These are phyloP conservation scores for Chrysanthemum lavandulifolium DNA, from an alignment of 129 eudicot species.

Conservation along the genomic window DNA sequence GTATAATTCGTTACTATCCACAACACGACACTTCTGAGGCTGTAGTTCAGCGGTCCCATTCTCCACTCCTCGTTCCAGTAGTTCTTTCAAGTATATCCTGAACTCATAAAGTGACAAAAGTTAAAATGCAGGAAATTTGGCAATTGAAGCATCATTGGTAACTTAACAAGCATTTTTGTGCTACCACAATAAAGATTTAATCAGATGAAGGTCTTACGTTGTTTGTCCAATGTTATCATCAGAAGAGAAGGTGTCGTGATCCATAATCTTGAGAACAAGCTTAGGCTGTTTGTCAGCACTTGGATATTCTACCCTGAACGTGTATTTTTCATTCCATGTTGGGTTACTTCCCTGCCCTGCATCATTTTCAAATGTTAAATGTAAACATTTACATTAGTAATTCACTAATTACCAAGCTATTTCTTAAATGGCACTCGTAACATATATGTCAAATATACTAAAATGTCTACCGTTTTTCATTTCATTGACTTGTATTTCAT, in stretches of 20 bases:
- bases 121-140: too few relatives aligned
- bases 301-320: conserved; percentile 65
- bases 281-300: conserved; percentile 46
- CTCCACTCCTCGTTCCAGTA: conserved; percentile 67
- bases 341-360: conserved; percentile 64
- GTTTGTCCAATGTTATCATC: conserved; percentile 67
- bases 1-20: conserved; percentile 38
- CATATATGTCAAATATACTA: not conserved
- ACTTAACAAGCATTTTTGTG: not conserved
- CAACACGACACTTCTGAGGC: conserved; percentile 55
- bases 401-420: not conserved
- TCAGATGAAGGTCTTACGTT: conserved; percentile 42
- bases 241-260: conserved; percentile 63
- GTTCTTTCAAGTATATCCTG: conserved; percentile 73
- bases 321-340: conserved; percentile 64
- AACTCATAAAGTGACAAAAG: not conserved
- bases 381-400: too few relatives aligned
- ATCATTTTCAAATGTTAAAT: conserved; percentile 9
- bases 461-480: not conserved
- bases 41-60: conserved; percentile 56
- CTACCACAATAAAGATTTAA: not conserved
- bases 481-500: not conserved
- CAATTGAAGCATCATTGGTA: too few relatives aligned
- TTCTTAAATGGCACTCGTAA: not conserved
- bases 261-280: conserved; percentile 62